These are phyloP conservation scores for Trichoderma sp. DNA, from an alignment of 2,329 filamentous ascomycete species.

Conservation along the genomic window DNA sequence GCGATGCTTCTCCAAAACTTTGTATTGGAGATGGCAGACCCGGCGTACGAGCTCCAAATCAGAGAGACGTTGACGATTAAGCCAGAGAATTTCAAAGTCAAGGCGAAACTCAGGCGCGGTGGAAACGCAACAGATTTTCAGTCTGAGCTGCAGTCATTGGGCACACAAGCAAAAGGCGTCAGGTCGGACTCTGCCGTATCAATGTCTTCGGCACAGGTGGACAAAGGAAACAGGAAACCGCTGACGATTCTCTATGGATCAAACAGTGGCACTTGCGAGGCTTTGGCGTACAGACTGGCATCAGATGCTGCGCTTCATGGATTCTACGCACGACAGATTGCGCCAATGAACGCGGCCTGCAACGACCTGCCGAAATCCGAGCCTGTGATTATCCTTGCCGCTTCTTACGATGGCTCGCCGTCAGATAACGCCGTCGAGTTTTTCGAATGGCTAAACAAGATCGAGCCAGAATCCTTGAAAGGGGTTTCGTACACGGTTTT, in stretches of 20 bases:
- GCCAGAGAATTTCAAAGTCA: conserved; percentile 61
- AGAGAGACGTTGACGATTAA: conserved; percentile 61
- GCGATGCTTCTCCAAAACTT: conserved; percentile 68
- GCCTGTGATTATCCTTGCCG: conserved; percentile 64
- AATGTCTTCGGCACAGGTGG: neutral
- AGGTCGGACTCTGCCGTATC: neutral
- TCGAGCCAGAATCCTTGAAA: conserved; percentile 51
- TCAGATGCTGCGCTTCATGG: conserved; percentile 57
- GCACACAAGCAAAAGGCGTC: neutral
- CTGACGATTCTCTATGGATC: conserved; percentile 69
- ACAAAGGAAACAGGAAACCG: conserved; percentile 32
- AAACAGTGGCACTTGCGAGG: conserved; percentile 69
- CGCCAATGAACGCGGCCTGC: conserved; percentile 59
- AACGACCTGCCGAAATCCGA: conserved; percentile 57
- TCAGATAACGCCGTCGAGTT: conserved; percentile 70
- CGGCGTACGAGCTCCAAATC: conserved; percentile 54
- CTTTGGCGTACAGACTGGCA: conserved; percentile 62
- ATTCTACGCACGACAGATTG: conserved; percentile 52
- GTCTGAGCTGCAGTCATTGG: conserved; percentile 22
- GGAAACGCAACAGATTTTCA: conserved; percentile 43
- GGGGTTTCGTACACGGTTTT: conserved; percentile 66
- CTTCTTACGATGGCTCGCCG: conserved; percentile 70
- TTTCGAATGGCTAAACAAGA: conserved; percentile 60
- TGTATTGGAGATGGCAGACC: conserved; percentile 62
- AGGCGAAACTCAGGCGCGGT: conserved; percentile 52